Evolutionary conservation across 495 filamentous ascomycete species (phyloP), one percentile per base, ranked within the genome.

Genomic region (Astrocystis sublimbata): DNA sequence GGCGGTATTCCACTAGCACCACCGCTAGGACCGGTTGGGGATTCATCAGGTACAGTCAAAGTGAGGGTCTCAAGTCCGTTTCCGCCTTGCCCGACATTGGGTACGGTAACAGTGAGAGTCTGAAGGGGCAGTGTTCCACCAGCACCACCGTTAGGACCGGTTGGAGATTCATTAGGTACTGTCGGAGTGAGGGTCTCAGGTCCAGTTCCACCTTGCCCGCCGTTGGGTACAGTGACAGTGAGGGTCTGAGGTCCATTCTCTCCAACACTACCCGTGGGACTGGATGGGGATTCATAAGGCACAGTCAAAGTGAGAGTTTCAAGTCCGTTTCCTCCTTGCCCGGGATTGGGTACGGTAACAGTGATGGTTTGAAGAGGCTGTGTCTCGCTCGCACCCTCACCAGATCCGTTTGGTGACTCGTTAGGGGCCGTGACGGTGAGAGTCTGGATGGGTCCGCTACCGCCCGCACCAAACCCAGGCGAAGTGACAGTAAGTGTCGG

Each of bases 401-500:
- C n/a, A 9, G 52, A 38, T 24, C 65, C 61, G 59, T 35, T 68
- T 64, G 17, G 65, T 68, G n/a, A 64, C 49, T 24, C 60, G 53
- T 41, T 66, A 65, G 30, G 61, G 15, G 12, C 68, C 31, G 52
- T 70, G 58, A 60, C 24, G 6, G 57, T 60, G n/a, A 50, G 33
- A 1, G 57, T 60, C 38, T 50, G 57, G 21, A 41, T 38, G 19
- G 53, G 53, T 17, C 23, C 35, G 19, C n/a, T 54, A 4, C 51
- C 51, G 36, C 53, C 24, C 4, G 15, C 30, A 38, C 64, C 61
- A 33, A 51, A 51, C 7, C 51, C 61, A 55, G 69, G 64, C 31
- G 63, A 59, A 33, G 69, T 69, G 43, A 71, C 49, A 10, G 69
- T 71, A 31, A 71, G 60, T 6, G 69, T 71, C 50, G 60, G 50